Percentiles rank a stretch among this genome's conserved stretches.
Evolutionary conservation across 805 yeast genomes (phyloP).

Genomic region (Saccharomycopsis oosterbeekiorum): DNA sequence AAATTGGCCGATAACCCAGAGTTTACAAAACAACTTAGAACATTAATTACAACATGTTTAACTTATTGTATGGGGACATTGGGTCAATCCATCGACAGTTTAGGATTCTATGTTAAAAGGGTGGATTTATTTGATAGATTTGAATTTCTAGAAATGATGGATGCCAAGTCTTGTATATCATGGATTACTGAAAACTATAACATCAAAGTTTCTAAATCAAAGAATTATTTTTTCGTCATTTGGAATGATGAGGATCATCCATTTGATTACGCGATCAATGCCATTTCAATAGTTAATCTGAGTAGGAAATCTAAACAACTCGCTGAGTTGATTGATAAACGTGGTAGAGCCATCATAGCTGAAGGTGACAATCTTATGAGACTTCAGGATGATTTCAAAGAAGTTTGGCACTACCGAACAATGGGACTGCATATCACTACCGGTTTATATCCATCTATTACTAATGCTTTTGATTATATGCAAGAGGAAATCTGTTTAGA

Average conservation of each 20-base stretch:
- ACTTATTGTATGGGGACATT: conserved; percentile 22
- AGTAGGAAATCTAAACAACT: conserved; percentile 25
- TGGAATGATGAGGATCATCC: conserved; percentile 77
- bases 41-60: conserved; percentile 30
- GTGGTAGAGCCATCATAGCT: conserved; percentile 40
- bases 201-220: conserved; percentile 11
- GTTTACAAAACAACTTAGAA: conserved; percentile 45
- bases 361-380: not conserved
- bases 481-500: conserved; percentile 13
- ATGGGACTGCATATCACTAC: not conserved
- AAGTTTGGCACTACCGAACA: not conserved
- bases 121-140: conserved; percentile 4
- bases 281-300: conserved; percentile 27
- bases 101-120: conserved; percentile 8
- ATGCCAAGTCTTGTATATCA: not conserved
- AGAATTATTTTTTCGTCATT: conserved; percentile 41
- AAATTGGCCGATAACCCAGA: conserved; percentile 41
- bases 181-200: conserved; percentile 9
- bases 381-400: conserved; percentile 4
- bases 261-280: conserved; percentile 42
- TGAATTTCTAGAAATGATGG: conserved; percentile 4
- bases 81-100: conserved; percentile 5
- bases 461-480: not conserved
- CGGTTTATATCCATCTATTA: conserved; percentile 8
- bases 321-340: conserved; percentile 37